Evolutionary conservation across 1,284 basidiomycete genomes (phyloP).

Genomic region (Rhodotorula glutinis): DNA sequence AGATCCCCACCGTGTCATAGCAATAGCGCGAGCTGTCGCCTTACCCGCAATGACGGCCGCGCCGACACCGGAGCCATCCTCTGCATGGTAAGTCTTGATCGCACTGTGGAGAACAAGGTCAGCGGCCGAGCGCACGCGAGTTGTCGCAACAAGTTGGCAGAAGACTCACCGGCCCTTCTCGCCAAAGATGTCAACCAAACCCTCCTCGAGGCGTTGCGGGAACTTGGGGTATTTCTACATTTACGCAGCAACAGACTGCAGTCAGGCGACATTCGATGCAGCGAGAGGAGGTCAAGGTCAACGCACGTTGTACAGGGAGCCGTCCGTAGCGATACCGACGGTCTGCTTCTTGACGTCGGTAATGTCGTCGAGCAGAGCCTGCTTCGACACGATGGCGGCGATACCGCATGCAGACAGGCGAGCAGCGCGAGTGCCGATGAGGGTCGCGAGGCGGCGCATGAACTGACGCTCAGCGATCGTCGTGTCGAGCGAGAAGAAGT

Average conservation of each 20-base stretch:
- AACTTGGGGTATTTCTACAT: conserved; percentile 92
- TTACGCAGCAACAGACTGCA: background rate
- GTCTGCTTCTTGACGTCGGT: conserved; percentile 49
- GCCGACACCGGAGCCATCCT: conserved; percentile 94
- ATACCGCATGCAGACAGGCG: conserved; percentile 87
- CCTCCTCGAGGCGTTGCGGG: conserved; percentile 81
- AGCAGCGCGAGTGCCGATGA: conserved; percentile 66
- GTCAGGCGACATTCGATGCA: background rate
- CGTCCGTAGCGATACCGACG: conserved; percentile 85
- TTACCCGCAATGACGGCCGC: conserved; percentile 88
- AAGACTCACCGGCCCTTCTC: conserved; percentile 63
- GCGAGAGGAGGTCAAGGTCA: background rate
- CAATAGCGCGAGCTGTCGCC: no score
- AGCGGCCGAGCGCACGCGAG: no score
- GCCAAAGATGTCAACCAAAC: conserved; percentile 85
- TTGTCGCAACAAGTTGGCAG: background rate
- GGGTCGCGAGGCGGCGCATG: conserved; percentile 70
- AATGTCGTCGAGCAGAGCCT: conserved; percentile 77
- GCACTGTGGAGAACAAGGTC: conserved; percentile 47
- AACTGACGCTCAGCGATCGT: conserved; percentile 91
- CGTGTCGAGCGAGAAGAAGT: conserved; percentile 85
- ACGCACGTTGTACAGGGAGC: conserved; percentile 84
- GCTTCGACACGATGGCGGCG: conserved; percentile 87
- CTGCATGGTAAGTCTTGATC: conserved; percentile 83
- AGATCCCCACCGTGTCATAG: no score